phyloP scores from a whole-genome alignment of 495 filamentous ascomycete species.

The Penicillium nucicola region DNA sequence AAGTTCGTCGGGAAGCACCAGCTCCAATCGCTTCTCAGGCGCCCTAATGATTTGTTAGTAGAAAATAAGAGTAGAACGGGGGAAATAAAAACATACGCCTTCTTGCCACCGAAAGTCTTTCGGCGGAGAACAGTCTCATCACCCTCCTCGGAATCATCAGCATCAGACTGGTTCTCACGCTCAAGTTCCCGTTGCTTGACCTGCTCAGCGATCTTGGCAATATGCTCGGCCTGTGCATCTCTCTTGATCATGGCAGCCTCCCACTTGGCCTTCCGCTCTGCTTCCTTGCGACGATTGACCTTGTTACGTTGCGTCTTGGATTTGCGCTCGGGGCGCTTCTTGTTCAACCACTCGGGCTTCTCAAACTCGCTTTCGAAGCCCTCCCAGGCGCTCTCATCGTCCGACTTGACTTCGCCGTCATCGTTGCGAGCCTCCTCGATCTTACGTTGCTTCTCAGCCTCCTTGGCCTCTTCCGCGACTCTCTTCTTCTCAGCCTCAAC shows the following conservation, averaged over 20 bases:
- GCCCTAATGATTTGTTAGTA: constrained; percentile 46
- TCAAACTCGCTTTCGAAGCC: constrained; percentile 72
- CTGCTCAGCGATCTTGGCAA: constrained; percentile 62
- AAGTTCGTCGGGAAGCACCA: constrained; percentile 90
- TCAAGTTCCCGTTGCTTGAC: constrained; percentile 56
- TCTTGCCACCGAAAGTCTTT: constrained; percentile 69
- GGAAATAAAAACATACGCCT: constrained; percentile 42
- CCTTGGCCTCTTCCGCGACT: constrained; percentile 61
- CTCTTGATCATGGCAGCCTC: constrained; percentile 69
- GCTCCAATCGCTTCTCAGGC: constrained; percentile 76
- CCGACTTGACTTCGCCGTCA: constrained; percentile 66
- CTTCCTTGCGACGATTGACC: constrained; percentile 80
- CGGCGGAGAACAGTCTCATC: constrained; percentile 61
- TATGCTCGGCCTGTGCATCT: constrained; percentile 58
- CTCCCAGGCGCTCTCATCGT: constrained; percentile 88
- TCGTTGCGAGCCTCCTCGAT: constrained; percentile 62
- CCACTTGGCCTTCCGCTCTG: constrained; percentile 67
- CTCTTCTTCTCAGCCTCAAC: constrained; percentile 78
- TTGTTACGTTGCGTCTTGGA: constrained; percentile 83
- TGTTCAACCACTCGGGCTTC: constrained; percentile 57
- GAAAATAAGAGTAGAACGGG: not conserved
- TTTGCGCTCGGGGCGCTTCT: constrained; percentile 77
- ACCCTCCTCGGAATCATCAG: constrained; percentile 54
- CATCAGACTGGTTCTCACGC: constrained; percentile 41
- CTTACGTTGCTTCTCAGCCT: constrained; percentile 48